These are phyloP conservation scores for Platanus orientalis DNA, from an alignment of 164 flowering plant genomes.

Conservation along the genomic window DNA sequence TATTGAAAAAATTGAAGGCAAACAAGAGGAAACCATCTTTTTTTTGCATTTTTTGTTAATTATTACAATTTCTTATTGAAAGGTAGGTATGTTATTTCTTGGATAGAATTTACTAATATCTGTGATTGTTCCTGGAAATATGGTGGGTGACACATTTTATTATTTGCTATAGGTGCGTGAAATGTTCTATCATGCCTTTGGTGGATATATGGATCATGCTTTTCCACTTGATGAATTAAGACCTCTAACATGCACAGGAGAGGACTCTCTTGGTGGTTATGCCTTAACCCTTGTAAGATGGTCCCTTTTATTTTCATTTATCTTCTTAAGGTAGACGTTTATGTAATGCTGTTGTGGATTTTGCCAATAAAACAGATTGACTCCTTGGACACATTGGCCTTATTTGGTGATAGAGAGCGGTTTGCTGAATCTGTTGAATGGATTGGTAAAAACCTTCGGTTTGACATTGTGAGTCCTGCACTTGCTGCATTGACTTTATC, in stretches of 20 bases:
- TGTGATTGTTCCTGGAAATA: not conserved
- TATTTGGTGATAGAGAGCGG: conserved; percentile 77
- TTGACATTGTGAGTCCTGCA: conserved; percentile 82
- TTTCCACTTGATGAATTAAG: conserved; percentile 91
- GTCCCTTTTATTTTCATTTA: not conserved
- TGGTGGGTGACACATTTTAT: not conserved
- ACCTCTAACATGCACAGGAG: conserved; percentile 84
- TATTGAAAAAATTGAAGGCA: no score
- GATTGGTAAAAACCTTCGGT: conserved; percentile 88
- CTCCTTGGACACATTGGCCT: conserved; percentile 81
- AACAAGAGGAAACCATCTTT: not conserved
- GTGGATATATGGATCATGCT: conserved; percentile 92
- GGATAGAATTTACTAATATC: not conserved
- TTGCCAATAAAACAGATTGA: conserved; percentile 58
- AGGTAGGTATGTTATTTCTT: not conserved
- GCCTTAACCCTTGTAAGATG: conserved; percentile 84
- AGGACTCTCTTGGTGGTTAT: conserved; percentile 92
- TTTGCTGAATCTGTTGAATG: conserved; percentile 86
- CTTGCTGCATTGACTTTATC: conserved; percentile 7
- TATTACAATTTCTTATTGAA: not conserved
- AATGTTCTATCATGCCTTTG: conserved; percentile 95
- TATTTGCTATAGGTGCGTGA: conserved; percentile 57
- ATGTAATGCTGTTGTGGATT: not conserved
- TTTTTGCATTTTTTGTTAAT: not conserved
- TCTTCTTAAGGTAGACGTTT: not conserved